Evolutionary conservation across 352 stramenopile genomes (phyloP), one percentile per base, ranked within the genome.

Genomic region (Globisporangium sylvaticum): DNA sequence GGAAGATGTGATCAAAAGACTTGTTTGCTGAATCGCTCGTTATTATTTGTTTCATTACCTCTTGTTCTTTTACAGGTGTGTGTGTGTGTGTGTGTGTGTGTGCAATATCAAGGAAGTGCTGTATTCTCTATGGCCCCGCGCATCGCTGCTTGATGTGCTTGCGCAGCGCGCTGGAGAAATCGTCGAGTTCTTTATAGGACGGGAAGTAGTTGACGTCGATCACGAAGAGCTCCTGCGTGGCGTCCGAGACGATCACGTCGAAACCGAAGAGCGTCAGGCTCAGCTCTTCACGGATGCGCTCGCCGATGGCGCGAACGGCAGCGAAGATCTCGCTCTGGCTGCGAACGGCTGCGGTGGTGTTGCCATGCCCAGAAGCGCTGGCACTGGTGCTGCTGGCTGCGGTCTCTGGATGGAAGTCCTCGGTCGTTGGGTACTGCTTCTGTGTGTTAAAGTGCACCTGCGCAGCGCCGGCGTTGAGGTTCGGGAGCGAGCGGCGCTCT

Each of bases 181-280:
- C 78, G 18, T 88, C 76, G 37, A 95, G 70, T 69, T 95, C 87
- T 56, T 87, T 89, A 74, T 92, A 95, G 4, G 87, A 95, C 55
- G 87, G 87, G 62, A 95, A 95, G 70, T 95, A 95, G 72, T 95
- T 95, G 66, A 95, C 83, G 56, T 95, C 87, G 64, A 95, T 91
- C 39, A 95, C 87, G 55, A 81, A 84, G 27, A 89, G 72, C 31
- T 86, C 80, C 20, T 75, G 63, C 22, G 72, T 79, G 37, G 77
- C 69, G 64, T 90, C 78, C 25, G 80, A 82, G 42, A 94, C 66
- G 74, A 95, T 95, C 54, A 94, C 87, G 66, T 95, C 87, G 53
- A 92, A 95, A 53, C 87, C 87, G 64, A 95, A 95, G 15, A 95
- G 73, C 55, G 85, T 88, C 14, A 95, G 74, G 29, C 81, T 67